A percentile compares a stretch with the other conserved stretches of the same genome.
phyloP scores from a whole-genome alignment of 108 stramenopile species.

The Aurantiochytrium sp. region DNA sequence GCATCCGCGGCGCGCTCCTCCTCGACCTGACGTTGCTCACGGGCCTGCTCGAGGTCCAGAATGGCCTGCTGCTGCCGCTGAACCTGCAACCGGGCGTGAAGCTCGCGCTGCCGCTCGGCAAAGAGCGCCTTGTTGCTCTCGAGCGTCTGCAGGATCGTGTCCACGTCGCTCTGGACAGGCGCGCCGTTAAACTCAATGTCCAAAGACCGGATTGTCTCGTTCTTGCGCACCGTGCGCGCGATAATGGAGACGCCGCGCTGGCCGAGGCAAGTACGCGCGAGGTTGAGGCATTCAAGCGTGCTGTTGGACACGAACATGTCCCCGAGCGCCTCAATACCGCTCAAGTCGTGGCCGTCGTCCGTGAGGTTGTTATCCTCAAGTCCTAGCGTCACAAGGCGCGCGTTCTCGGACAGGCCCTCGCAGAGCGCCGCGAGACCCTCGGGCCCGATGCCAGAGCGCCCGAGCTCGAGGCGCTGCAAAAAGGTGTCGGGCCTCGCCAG shows the following conservation, averaged over 20 bases:
- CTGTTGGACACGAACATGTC: not conserved
- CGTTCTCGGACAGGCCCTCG: not conserved
- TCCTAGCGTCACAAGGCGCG: not conserved
- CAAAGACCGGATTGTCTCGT: not conserved
- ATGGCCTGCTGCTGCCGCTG: not conserved
- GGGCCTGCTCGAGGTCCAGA: not conserved
- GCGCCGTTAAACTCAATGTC: not conserved
- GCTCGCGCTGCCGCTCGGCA: not conserved
- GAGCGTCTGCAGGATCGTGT: not conserved
- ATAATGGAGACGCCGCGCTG: not conserved
- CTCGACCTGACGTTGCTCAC: not conserved
- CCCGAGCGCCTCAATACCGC: not conserved
- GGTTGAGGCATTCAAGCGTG: not conserved
- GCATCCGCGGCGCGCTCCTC: not conserved
- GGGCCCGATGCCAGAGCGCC: not conserved
- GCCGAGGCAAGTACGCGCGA: not conserved
- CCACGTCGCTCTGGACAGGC: not conserved
- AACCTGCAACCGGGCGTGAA: not conserved
- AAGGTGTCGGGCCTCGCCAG: not conserved
- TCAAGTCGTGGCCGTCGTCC: not conserved
- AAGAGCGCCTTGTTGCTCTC: not conserved
- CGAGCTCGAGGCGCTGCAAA: not conserved
- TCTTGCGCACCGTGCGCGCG: not conserved
- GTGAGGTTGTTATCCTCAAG: constrained; percentile 8
- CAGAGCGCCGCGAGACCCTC: not conserved